phyloP scores from a whole-genome alignment of 2,329 filamentous ascomycete species.

The Alternaria hordeiaustralica region DNA sequence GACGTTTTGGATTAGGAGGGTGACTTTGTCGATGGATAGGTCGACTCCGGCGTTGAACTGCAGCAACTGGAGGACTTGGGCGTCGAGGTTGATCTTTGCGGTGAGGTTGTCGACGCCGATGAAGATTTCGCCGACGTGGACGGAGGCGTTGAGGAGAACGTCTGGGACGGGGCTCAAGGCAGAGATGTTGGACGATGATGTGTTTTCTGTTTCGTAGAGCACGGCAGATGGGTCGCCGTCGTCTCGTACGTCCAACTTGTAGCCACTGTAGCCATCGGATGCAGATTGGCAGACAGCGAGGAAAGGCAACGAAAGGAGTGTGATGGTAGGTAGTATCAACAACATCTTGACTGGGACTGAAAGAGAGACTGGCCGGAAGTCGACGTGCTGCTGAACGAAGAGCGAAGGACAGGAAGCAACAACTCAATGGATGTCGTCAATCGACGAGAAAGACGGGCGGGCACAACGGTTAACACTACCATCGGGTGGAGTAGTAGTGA shows the following conservation, averaged over 20 bases:
- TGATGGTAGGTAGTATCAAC: constrained; percentile 32
- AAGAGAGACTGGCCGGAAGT: constrained; percentile 33
- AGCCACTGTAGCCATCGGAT: constrained; percentile 62
- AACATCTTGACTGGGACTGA: constrained; percentile 26
- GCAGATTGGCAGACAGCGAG: constrained; percentile 43
- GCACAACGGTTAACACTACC: constrained; percentile 26
- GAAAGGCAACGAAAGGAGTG: constrained; percentile 44
- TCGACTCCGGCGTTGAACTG: constrained; percentile 68
- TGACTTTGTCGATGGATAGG: constrained; percentile 63
- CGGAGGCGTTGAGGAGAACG: constrained; percentile 66
- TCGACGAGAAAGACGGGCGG: constrained; percentile 3
- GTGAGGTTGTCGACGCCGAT: constrained; percentile 66
- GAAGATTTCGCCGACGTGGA: constrained; percentile 64
- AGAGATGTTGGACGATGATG: constrained; percentile 51
- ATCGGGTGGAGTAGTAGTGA: constrained; percentile 21
- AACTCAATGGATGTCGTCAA: constrained; percentile 24
- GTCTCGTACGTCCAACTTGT: constrained; percentile 57
- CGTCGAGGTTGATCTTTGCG: constrained; percentile 66
- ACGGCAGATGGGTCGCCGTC: constrained; percentile 59
- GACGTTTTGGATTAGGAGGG: constrained; percentile 64
- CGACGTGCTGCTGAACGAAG: constrained; percentile 21
- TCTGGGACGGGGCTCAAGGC: constrained; percentile 59
- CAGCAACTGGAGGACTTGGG: constrained; percentile 64
- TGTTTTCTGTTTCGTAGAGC: constrained; percentile 62
- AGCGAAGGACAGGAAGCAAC: constrained; percentile 13